These are phyloP conservation scores for Paramecium pentaurelia DNA, from an alignment of 73 alveolate genomes.

Conservation along the genomic window DNA sequence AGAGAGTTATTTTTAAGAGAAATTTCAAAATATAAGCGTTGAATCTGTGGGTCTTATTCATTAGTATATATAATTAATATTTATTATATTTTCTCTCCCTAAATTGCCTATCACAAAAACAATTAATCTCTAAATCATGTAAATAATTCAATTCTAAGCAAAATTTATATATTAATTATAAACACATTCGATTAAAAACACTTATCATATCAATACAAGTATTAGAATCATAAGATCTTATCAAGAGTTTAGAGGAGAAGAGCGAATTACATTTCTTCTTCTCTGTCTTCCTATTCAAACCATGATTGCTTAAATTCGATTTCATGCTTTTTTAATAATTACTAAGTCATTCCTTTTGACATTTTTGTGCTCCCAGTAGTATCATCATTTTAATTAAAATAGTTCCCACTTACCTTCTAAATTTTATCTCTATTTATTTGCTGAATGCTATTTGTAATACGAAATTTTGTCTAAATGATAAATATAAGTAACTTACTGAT, in stretches of 20 bases:
- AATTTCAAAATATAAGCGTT: conserved; percentile 54
- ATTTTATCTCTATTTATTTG: neutral
- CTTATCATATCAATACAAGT: neutral
- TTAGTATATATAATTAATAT: neutral
- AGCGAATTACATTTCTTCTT: neutral
- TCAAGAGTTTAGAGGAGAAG: neutral
- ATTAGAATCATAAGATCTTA: neutral
- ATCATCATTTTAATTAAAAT: neutral
- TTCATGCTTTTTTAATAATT: conserved; percentile 14
- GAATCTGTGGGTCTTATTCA: neutral
- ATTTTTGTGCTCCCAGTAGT: conserved; percentile 12
- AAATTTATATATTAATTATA: neutral
- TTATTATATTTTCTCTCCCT: neutral
- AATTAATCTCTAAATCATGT: too few relatives aligned
- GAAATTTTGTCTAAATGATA: neutral
- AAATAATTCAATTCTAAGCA: neutral
- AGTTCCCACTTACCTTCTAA: neutral
- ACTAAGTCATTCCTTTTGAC: neutral
- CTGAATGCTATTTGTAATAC: neutral
- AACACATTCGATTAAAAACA: neutral
- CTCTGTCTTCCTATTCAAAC: conserved; percentile 22
- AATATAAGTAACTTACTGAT: neutral
- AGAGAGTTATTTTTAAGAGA: conserved; percentile 65
- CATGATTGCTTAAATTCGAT: neutral
- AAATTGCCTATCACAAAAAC: neutral